Base-by-base conservation (phyloP, 1,284 basidiomycete species). In the Rhodotorula glutinis region DNA sequence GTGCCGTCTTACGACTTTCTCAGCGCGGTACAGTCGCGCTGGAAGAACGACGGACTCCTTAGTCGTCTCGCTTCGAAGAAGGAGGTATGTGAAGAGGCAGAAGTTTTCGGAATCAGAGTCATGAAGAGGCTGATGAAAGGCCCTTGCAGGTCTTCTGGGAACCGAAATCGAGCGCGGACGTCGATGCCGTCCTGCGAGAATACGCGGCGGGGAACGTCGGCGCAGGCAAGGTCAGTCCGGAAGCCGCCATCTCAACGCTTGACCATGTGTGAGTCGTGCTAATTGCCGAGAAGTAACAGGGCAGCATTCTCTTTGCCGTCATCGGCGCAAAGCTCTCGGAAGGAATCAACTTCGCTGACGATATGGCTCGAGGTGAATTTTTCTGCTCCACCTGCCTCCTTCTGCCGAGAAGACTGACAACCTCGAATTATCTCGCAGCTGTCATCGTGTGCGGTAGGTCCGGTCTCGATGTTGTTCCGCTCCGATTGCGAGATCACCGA, bases 281-380 rank as follows among this genome's bases (percentile, higher is more conserved):
- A n/a, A n/a, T n/a, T n/a, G n/a, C n/a, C n/a, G n/a, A n/a, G 7
- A 27, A 52, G 27, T 30, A 0, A 41, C 66, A 55, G 56, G 80
- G 79, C 0, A 77, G 77, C 1, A 66, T 76, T 27, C 69, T 81
- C 49, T 78, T 98, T 67, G 95, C 95, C 1, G 95, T 98, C 3
- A 89, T 98, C 29, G 94, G 95, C 14, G 95, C 93, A 27, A 98
- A 98, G 78, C 83, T 98, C 19, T 96, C 92, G 0, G 95, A 98
- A 80, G 95, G 95, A 2, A 86, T 98, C 74, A 98, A 98, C 79
- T 98, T 98, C 78, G 85, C 90, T 8, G 91, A 76, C 60, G 65
- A 73, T 43, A 70, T 72, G 49, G 71, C 68, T 21, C 66, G 68
- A 1, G 67, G 60, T 57, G n/a, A n/a, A n/a, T n/a, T n/a, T n/a